These are phyloP conservation scores for Globisporangium emineosum DNA, from an alignment of 352 stramenopile species.

Conservation along the genomic window DNA sequence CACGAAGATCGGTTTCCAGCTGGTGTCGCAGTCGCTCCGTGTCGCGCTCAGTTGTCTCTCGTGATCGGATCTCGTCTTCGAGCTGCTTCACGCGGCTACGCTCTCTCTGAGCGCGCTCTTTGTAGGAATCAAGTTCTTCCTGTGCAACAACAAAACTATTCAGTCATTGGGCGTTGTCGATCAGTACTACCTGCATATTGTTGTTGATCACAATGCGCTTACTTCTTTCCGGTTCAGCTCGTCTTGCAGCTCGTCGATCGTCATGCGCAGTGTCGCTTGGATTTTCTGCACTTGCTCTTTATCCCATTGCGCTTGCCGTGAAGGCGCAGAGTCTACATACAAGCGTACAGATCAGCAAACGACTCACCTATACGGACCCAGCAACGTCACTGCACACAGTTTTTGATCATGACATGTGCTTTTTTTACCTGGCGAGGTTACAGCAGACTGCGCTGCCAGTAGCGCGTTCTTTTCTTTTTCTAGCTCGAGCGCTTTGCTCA, in stretches of 20 bases:
- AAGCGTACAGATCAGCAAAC: neutral
- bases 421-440: neutral
- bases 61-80: constrained; percentile 40
- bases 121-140: constrained; percentile 43
- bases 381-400: too few species aligned
- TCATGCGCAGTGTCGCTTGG: constrained; percentile 61
- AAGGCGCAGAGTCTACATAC: constrained; percentile 6
- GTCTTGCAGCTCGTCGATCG: constrained; percentile 79
- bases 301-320: constrained; percentile 49
- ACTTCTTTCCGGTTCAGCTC: constrained; percentile 62
- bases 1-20: constrained; percentile 51
- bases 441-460: constrained; percentile 14
- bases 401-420: neutral
- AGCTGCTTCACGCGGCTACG: constrained; percentile 52
- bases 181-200: too few species aligned
- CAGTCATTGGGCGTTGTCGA: neutral
- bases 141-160: constrained; percentile 3
- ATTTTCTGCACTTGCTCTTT: constrained; percentile 73
- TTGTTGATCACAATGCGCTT: neutral
- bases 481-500: constrained; percentile 63
- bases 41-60: constrained; percentile 34
- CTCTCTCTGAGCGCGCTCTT: constrained; percentile 52
- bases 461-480: constrained; percentile 69
- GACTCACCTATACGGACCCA: too few species aligned
- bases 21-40: constrained; percentile 35